phyloP scores from a whole-genome alignment of 345 rosid genomes.

The Eucalyptus regnans region DNA sequence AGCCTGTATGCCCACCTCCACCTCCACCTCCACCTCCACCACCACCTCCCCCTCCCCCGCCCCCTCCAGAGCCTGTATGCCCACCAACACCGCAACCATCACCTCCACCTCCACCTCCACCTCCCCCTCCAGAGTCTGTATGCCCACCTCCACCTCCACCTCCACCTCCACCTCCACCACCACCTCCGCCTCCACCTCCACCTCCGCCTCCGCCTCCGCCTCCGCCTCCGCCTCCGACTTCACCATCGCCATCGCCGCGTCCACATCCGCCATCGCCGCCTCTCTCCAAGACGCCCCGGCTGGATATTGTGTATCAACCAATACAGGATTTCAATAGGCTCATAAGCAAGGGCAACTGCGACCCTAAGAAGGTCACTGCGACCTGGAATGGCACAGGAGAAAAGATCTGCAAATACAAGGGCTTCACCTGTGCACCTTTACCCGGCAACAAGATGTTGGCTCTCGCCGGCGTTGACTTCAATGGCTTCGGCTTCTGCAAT shows the following conservation, averaged over 20 bases:
- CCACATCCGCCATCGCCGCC: no score
- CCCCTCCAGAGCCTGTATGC: no score
- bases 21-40: background rate
- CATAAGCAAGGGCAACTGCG: constrained; percentile 5
- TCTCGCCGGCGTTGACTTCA: constrained; percentile 15
- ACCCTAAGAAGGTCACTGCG: background rate
- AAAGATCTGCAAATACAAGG: constrained; percentile 14
- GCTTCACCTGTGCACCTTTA: constrained; percentile 12
- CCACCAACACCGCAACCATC: background rate
- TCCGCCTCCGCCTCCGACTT: no score
- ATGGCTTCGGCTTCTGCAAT: constrained; percentile 10
- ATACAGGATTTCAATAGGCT: constrained; percentile 6
- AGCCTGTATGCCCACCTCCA: background rate
- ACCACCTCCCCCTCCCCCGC: background rate
- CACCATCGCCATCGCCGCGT: accelerated
- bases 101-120: background rate
- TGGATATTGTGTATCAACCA: background rate
- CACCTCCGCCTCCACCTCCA: background rate
- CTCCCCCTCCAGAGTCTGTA: no score
- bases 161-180: background rate
- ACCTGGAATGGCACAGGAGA: constrained; percentile 18
- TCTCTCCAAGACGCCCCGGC: background rate
- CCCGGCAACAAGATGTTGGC: constrained; percentile 7
- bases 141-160: background rate
- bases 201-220: background rate